Evolutionary conservation across 495 filamentous ascomycete species (phyloP).

Genomic region (Aspergillus carlsbadensis): DNA sequence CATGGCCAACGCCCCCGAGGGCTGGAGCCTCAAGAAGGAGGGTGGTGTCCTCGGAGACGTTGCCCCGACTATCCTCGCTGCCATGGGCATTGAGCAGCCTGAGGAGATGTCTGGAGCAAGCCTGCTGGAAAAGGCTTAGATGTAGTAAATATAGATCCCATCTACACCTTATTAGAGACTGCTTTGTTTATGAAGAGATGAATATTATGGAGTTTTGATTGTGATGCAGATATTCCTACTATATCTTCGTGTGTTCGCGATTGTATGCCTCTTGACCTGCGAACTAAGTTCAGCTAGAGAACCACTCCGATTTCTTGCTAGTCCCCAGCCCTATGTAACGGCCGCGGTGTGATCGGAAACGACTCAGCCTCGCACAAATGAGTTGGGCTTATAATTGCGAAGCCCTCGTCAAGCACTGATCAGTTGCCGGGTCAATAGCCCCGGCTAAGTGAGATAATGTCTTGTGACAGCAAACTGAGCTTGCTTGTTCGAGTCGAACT

Average conservation of each 20-base stretch:
- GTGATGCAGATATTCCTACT: neutral
- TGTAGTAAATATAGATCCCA: slow-evolving; percentile 20
- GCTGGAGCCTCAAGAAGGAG: slow-evolving; percentile 82
- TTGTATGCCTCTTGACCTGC: neutral
- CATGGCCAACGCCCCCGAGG: slow-evolving; percentile 93
- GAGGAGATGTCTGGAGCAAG: slow-evolving; percentile 87
- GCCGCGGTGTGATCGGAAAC: no score
- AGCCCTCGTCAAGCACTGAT: no score
- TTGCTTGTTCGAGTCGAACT: no score
- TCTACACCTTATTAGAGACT: slow-evolving; percentile 14
- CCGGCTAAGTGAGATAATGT: no score
- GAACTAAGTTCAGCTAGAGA: no score
- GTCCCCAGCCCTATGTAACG: no score
- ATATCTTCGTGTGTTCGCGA: neutral
- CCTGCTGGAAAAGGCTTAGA: slow-evolving; percentile 69
- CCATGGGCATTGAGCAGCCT: slow-evolving; percentile 87
- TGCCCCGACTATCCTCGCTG: slow-evolving; percentile 83
- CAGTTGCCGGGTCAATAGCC: no score
- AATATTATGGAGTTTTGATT: slow-evolving; percentile 18
- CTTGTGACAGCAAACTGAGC: no score
- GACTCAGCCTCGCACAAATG: no score
- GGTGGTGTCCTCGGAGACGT: slow-evolving; percentile 93
- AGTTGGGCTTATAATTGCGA: no score
- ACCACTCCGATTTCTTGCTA: no score
- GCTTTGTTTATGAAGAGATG: slow-evolving; percentile 28